Conservation (phyloP, 331 rosid genomes). For the Phaseolus coccineus region DNA sequence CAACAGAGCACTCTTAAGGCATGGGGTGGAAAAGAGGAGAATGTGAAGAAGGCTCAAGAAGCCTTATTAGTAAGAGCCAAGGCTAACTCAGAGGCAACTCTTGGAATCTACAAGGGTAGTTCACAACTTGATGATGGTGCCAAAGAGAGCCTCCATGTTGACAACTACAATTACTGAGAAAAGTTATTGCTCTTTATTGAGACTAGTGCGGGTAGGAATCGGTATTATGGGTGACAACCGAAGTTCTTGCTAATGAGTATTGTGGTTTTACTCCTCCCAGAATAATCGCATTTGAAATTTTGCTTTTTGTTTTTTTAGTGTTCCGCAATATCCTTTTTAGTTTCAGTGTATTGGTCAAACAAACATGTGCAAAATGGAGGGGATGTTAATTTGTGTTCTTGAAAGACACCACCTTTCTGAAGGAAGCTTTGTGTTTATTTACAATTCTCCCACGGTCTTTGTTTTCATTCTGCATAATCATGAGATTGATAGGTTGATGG, state of each 20-base stretch:
- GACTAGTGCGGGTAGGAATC: conserved; percentile 20
- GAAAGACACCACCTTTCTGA: conserved; percentile 12
- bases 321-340: conserved; percentile 17
- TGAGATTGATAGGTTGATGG: too few relatives aligned
- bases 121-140: conserved; percentile 70
- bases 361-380: neutral
- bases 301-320: neutral
- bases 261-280: conserved; percentile 29
- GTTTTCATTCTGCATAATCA: neutral
- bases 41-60: conserved; percentile 67
- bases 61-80: conserved; percentile 79
- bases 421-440: conserved; percentile 28
- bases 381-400: neutral
- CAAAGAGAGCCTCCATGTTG: conserved; percentile 48
- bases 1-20: conserved; percentile 86
- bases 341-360: conserved; percentile 26
- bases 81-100: conserved; percentile 89
- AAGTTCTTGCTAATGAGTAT: conserved; percentile 33
- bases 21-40: conserved; percentile 56
- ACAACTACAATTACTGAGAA: conserved; percentile 71
- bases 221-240: conserved; percentile 2
- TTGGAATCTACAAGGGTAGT: conserved; percentile 79
- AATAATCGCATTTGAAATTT: conserved; percentile 38
- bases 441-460: neutral
- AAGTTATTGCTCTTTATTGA: conserved; percentile 4